Conservation (phyloP, 2,329 filamentous ascomycete genomes). For the Colletotrichum sansevieriae region DNA sequence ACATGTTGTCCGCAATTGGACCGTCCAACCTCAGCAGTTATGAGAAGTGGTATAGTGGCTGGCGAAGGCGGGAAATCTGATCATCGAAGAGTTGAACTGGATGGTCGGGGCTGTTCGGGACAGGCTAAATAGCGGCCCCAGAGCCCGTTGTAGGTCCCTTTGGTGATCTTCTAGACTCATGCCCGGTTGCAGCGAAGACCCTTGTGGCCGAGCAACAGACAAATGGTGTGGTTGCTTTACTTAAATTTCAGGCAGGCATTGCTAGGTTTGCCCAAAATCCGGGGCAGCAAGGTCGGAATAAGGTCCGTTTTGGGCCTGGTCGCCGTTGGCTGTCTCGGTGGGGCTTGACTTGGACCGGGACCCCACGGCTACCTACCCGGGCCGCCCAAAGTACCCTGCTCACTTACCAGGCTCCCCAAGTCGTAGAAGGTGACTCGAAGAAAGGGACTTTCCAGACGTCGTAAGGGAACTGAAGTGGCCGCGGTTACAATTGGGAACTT, state of each 20-base stretch:
- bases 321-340: slow-evolving; percentile 35
- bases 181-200: slow-evolving; percentile 40
- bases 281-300: slow-evolving; percentile 41
- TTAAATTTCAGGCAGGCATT: slow-evolving; percentile 36
- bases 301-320: slow-evolving; percentile 39
- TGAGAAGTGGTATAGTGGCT: slow-evolving; percentile 17
- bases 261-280: slow-evolving; percentile 40
- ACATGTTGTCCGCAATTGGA: slow-evolving; percentile 38
- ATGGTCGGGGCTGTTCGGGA: slow-evolving; percentile 21
- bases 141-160: slow-evolving; percentile 35
- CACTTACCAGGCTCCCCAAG: slow-evolving; percentile 36
- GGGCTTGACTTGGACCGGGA: slow-evolving; percentile 37
- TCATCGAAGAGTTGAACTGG: slow-evolving; percentile 21
- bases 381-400: slow-evolving; percentile 37
- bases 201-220: slow-evolving; percentile 34
- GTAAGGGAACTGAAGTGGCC: slow-evolving; percentile 11
- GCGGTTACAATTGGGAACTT: slow-evolving; percentile 38
- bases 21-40: slow-evolving; percentile 23
- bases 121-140: slow-evolving; percentile 34
- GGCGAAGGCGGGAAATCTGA: slow-evolving; percentile 35
- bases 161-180: slow-evolving; percentile 41
- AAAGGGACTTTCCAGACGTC: slow-evolving; percentile 31
- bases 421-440: slow-evolving; percentile 30
- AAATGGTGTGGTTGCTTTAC: slow-evolving; percentile 32
- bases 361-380: slow-evolving; percentile 41